These are phyloP conservation scores for Kodamaea jinghongensis DNA, from an alignment of 805 yeast species.

Conservation along the genomic window DNA sequence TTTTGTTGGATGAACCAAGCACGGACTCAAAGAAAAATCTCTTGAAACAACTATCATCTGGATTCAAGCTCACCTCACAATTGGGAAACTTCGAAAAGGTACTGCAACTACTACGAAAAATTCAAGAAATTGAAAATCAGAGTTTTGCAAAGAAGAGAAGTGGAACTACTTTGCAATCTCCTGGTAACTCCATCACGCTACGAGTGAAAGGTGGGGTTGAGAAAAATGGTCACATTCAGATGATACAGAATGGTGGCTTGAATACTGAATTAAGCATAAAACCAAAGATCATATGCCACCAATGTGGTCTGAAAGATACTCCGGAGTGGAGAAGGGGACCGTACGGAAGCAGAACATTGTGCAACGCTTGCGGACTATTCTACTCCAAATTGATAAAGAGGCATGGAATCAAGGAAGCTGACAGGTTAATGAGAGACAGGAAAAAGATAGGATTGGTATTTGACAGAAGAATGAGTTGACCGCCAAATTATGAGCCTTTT, in stretches of 20 bases:
- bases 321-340: constrained; percentile 24
- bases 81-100: no score
- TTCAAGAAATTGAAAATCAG: no score
- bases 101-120: no score
- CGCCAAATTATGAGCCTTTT: not conserved
- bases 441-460: constrained; percentile 7
- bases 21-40: no score
- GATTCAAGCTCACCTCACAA: no score
- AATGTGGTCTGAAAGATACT: constrained; percentile 17
- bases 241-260: constrained; percentile 10
- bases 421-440: constrained; percentile 6
- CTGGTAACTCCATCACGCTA: constrained; percentile 4
- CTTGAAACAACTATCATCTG: no score
- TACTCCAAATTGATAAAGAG: constrained; percentile 15
- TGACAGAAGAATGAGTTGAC: constrained; percentile 5
- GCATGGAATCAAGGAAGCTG: constrained; percentile 11
- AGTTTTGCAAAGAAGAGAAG: not conserved
- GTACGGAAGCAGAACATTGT: constrained; percentile 15
- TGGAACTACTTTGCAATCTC: not conserved
- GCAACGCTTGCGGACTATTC: constrained; percentile 22
- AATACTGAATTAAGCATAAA: constrained; percentile 12
- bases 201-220: constrained; percentile 3
- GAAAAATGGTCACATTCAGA: constrained; percentile 4
- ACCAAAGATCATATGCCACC: constrained; percentile 11
- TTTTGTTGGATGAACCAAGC: no score